Percentiles rank a stretch among this genome's conserved stretches.
Evolutionary conservation across 192 early-diverging fungal species (phyloP).

Genomic region (Umbelopsis ramanniana): DNA sequence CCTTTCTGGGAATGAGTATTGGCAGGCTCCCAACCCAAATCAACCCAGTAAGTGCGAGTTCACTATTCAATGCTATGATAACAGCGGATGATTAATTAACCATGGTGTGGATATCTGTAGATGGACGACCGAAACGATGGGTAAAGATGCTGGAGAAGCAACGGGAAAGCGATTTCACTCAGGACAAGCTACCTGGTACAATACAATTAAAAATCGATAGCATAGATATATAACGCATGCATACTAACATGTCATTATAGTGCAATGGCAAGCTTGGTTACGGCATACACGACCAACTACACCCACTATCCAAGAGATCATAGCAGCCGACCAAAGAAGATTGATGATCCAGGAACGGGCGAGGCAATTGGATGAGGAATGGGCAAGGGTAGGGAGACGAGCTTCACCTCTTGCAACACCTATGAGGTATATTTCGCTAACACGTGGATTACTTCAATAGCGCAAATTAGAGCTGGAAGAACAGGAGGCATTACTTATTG

Average conservation of each 20-base stretch:
- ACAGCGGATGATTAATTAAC: not conserved
- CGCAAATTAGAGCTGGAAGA: conserved; percentile 10
- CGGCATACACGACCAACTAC: conserved; percentile 32
- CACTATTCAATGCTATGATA: not conserved
- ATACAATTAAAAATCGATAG: not conserved
- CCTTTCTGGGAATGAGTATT: conserved; percentile 42
- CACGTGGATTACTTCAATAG: not conserved
- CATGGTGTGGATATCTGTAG: not conserved
- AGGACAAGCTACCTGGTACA: conserved; percentile 38
- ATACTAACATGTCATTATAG: conserved; percentile 12
- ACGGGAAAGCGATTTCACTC: conserved; percentile 27
- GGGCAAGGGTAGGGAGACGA: conserved; percentile 22
- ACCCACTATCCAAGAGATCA: conserved; percentile 32
- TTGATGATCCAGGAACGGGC: conserved; percentile 33
- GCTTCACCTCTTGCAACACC: not conserved
- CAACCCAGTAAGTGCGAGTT: not conserved
- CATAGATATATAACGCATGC: not conserved
- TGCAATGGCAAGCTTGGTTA: conserved; percentile 47
- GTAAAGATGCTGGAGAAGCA: conserved; percentile 39
- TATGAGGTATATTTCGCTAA: not conserved
- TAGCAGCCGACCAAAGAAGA: conserved; percentile 27
- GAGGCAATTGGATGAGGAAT: conserved; percentile 36
- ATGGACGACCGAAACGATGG: conserved; percentile 37
- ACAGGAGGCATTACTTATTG: not conserved
- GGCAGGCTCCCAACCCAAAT: conserved; percentile 37